phyloP scores from a whole-genome alignment of 805 yeast genomes.

The Cyberlindnera subsufficiens region DNA sequence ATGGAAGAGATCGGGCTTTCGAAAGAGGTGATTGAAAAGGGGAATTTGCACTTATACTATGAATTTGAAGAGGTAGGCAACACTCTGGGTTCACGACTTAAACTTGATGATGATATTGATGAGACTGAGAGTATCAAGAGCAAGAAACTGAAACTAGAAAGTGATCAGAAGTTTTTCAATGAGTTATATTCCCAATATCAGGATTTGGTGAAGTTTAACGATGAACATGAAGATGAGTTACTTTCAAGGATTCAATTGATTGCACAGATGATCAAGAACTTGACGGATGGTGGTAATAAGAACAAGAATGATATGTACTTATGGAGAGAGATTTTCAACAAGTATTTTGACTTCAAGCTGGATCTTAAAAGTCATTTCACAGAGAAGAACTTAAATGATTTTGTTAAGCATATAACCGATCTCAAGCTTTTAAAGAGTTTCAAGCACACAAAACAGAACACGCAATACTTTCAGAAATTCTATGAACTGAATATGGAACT shows the following conservation, averaged over 20 bases:
- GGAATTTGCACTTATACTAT: conserved; percentile 10
- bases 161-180: conserved; percentile 16
- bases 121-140: conserved; percentile 8
- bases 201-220: conserved; percentile 30
- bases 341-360: conserved; percentile 61
- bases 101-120: conserved; percentile 7
- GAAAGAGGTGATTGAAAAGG: conserved; percentile 28
- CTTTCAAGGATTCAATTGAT: conserved; percentile 6
- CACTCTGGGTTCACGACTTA: conserved; percentile 6
- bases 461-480: conserved; percentile 43
- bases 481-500: conserved; percentile 47
- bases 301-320: conserved; percentile 51
- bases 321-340: conserved; percentile 65
- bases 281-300: conserved; percentile 18
- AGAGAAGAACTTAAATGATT: conserved; percentile 40
- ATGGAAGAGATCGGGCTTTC: conserved; percentile 52
- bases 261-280: conserved; percentile 27
- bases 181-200: conserved; percentile 12
- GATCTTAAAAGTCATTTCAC: conserved; percentile 46
- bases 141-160: conserved; percentile 4
- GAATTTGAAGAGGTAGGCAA: conserved; percentile 11
- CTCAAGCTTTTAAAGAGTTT: conserved; percentile 32
- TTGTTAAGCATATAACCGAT: conserved; percentile 33
- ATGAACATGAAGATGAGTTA: conserved; percentile 40
- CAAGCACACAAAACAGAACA: conserved; percentile 39